Evolutionary conservation across 805 yeast genomes (phyloP).

Genomic region (Wickerhamomyces ciferrii): DNA sequence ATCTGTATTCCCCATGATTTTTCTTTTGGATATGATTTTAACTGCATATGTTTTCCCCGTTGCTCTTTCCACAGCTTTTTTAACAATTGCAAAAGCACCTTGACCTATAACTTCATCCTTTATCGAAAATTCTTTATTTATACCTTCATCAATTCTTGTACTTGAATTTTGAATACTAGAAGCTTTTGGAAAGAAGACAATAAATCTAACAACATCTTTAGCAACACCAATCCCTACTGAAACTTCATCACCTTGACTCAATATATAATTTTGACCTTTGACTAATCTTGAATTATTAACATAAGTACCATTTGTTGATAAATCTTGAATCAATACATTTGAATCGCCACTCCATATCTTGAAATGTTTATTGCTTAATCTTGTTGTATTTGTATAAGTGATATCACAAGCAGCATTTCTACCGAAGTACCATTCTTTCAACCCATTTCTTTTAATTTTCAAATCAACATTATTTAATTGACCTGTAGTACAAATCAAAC

Average conservation of each 20-base stretch:
- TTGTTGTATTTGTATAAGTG: conserved; percentile 49
- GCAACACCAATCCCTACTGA: conserved; percentile 85
- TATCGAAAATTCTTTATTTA: conserved; percentile 66
- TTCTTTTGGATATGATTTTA: conserved; percentile 79
- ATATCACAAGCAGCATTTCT: conserved; percentile 65
- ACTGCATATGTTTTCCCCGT: conserved; percentile 89
- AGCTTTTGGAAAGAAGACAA: conserved; percentile 32
- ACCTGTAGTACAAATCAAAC: conserved; percentile 57
- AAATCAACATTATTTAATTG: conserved; percentile 45
- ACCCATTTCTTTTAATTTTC: conserved; percentile 26
- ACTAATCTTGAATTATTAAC: conserved; percentile 70
- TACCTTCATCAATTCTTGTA: conserved; percentile 33
- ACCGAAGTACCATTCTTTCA: conserved; percentile 66
- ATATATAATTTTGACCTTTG: conserved; percentile 71
- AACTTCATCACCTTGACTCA: conserved; percentile 91
- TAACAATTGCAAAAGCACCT: conserved; percentile 98
- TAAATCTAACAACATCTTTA: conserved; percentile 51
- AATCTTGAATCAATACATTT: conserved; percentile 47
- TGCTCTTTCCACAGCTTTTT: conserved; percentile 79
- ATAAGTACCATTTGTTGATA: conserved; percentile 90
- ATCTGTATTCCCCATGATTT: conserved; percentile 70
- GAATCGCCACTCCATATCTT: conserved; percentile 61
- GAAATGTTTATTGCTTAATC: conserved; percentile 74
- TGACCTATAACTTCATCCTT: conserved; percentile 87
- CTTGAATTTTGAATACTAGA: conserved; percentile 7